phyloP scores from a whole-genome alignment of 2,329 filamentous ascomycete species.

The Paecilomyces dactylethromorphus region DNA sequence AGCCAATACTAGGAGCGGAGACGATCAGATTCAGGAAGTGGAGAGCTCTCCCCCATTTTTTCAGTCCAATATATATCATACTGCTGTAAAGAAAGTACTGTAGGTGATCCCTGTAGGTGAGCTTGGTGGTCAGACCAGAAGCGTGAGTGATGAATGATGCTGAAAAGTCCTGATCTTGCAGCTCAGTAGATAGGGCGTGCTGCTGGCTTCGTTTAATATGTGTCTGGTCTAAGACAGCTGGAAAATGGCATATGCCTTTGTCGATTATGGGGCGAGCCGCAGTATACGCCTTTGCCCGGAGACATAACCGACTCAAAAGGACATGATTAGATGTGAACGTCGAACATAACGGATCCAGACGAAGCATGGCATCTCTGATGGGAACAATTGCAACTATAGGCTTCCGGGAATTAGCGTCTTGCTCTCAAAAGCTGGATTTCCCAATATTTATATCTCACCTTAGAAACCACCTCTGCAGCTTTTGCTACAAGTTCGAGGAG shows the following conservation, averaged over 20 bases:
- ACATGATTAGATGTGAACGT: constrained; percentile 40
- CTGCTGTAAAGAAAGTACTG: constrained; percentile 62
- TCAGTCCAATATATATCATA: constrained; percentile 56
- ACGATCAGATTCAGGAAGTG: constrained; percentile 60
- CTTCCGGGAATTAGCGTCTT: constrained; percentile 18
- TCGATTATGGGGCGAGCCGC: constrained; percentile 36
- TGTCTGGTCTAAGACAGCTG: constrained; percentile 17
- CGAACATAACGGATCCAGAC: constrained; percentile 36
- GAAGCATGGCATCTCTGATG: constrained; percentile 37
- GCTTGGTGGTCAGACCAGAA: constrained; percentile 32
- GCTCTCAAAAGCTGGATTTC: neutral
- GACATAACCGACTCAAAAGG: constrained; percentile 33
- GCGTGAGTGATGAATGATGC: constrained; percentile 27
- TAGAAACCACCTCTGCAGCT: constrained; percentile 25
- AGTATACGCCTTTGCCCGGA: constrained; percentile 34
- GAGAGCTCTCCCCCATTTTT: constrained; percentile 57
- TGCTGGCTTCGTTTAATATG: constrained; percentile 14
- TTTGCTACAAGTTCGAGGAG: constrained; percentile 28
- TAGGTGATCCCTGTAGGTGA: constrained; percentile 41
- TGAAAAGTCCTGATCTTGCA: constrained; percentile 18
- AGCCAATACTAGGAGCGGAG: constrained; percentile 58
- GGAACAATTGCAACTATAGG: constrained; percentile 32
- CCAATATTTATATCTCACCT: constrained; percentile 20
- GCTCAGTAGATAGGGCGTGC: constrained; percentile 19
- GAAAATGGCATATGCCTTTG: constrained; percentile 36